Percentiles rank a stretch among this genome's conserved stretches.
Evolutionary conservation across 2,329 filamentous ascomycete species (phyloP).

Genomic region (Fonsecaea pedrosoi): DNA sequence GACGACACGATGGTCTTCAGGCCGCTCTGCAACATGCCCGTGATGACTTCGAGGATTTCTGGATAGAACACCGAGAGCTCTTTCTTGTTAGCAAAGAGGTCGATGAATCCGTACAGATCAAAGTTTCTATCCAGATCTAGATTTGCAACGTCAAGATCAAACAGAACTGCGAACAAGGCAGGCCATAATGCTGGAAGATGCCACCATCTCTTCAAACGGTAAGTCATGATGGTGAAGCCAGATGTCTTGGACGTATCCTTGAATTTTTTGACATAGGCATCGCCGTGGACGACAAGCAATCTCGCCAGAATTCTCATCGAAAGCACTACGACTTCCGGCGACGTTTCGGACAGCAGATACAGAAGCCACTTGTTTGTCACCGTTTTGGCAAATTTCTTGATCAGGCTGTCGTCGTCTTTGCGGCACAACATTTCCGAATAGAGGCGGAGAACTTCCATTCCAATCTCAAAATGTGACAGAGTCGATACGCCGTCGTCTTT

Average conservation of each 20-base stretch:
- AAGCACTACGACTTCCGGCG: slow-evolving; percentile 80
- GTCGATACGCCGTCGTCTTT: slow-evolving; percentile 41
- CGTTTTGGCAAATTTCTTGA: slow-evolving; percentile 88
- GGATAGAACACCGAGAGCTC: slow-evolving; percentile 73
- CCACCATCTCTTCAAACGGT: slow-evolving; percentile 87
- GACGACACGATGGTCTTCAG: slow-evolving; percentile 72
- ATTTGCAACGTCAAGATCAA: slow-evolving; percentile 78
- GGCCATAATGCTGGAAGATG: slow-evolving; percentile 83
- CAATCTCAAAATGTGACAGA: slow-evolving; percentile 71
- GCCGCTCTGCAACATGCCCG: slow-evolving; percentile 85
- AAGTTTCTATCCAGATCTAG: slow-evolving; percentile 76
- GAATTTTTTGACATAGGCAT: slow-evolving; percentile 84
- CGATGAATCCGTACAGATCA: slow-evolving; percentile 74
- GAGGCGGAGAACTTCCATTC: slow-evolving; percentile 75
- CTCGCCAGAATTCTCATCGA: slow-evolving; percentile 83
- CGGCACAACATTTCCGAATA: slow-evolving; percentile 81
- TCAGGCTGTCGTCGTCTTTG: slow-evolving; percentile 69
- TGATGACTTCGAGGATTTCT: slow-evolving; percentile 79
- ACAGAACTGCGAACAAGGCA: slow-evolving; percentile 85
- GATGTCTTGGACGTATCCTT: slow-evolving; percentile 72
- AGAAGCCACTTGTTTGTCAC: slow-evolving; percentile 98
- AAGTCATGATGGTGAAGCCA: slow-evolving; percentile 84
- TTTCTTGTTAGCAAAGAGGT: slow-evolving; percentile 67
- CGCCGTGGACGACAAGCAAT: slow-evolving; percentile 80
- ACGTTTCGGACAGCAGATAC: slow-evolving; percentile 85